Evolutionary conservation across 2,329 filamentous ascomycete genomes (phyloP).

Genomic region (Fonsecaea multimorphosa): DNA sequence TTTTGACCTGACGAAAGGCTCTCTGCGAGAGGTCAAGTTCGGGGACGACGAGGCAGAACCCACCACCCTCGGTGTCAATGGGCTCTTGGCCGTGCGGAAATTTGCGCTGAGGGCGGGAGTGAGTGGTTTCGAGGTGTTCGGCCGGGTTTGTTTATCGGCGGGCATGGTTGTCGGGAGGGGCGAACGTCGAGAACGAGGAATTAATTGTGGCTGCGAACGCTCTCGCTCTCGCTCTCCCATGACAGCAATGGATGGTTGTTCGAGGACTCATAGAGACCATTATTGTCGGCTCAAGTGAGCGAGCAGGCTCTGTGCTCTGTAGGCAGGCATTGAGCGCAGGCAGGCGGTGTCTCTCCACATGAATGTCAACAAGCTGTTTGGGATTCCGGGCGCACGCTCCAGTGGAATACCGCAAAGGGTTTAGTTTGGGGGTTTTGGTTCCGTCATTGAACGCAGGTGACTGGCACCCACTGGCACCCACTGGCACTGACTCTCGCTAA

Average conservation of each 20-base stretch:
- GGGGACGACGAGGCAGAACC: conserved; percentile 47
- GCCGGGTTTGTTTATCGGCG: conserved; percentile 57
- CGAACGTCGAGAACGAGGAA: conserved; percentile 40
- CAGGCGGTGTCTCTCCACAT: conserved; percentile 1
- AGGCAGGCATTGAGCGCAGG: conserved; percentile 10
- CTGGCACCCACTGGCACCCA: no score
- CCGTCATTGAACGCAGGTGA: conserved; percentile 3
- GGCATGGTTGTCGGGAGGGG: conserved; percentile 50
- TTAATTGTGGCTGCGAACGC: conserved; percentile 21
- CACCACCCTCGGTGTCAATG: conserved; percentile 66
- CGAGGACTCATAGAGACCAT: conserved; percentile 5
- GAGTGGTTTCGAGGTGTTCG: conserved; percentile 61
- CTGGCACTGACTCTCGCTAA: no score
- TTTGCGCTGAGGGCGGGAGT: conserved; percentile 72
- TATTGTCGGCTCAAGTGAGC: conserved; percentile 7
- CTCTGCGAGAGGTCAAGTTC: conserved; percentile 41
- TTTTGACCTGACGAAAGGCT: conserved; percentile 31
- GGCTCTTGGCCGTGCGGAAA: conserved; percentile 61
- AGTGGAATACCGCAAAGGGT: background rate
- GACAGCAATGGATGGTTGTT: conserved; percentile 43
- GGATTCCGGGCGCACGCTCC: conserved; percentile 19
- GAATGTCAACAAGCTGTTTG: conserved; percentile 30
- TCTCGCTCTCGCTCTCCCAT: conserved; percentile 52
- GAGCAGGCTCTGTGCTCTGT: background rate
- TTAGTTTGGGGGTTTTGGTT: conserved; percentile 7